Evolutionary conservation across 1,139 yeast genomes (phyloP).

Genomic region (Hemisphaericaspora lyxosophila): DNA sequence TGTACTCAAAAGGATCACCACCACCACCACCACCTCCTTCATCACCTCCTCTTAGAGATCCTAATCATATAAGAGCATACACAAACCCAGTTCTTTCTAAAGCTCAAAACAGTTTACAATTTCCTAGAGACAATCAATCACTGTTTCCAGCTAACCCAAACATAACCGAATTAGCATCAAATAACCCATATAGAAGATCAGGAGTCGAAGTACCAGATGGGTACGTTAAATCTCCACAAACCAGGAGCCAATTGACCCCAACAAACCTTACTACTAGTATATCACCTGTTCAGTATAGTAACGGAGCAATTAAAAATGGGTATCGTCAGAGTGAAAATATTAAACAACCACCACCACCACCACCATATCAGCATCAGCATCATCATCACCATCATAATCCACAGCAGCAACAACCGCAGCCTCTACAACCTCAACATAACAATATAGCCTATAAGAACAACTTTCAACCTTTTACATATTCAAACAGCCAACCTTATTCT

Average conservation of each 20-base stretch:
- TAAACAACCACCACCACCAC: slow-evolving; percentile 1
- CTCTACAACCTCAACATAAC: slow-evolving; percentile 4
- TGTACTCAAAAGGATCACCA: slow-evolving; percentile 1
- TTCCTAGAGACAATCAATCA: neutral
- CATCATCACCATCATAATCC: neutral
- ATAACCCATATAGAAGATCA: slow-evolving; percentile 1
- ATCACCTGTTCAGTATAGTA: too few relatives aligned
- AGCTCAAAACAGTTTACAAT: slow-evolving; percentile 3
- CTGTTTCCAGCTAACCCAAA: slow-evolving; percentile 4
- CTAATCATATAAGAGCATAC: neutral
- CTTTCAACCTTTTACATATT: slow-evolving; percentile 3
- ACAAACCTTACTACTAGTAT: too few relatives aligned
- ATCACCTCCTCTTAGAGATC: slow-evolving; percentile 4
- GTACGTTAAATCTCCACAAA: neutral
- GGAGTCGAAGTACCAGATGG: slow-evolving; percentile 8
- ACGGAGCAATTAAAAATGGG: neutral
- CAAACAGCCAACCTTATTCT: slow-evolving; percentile 6
- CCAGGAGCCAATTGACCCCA: neutral
- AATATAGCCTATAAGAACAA: slow-evolving; percentile 3
- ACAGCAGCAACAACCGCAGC: slow-evolving; percentile 1
- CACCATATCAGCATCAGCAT: neutral
- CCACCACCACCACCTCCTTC: slow-evolving; percentile 7
- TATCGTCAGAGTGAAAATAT: neutral
- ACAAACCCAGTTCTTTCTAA: neutral
- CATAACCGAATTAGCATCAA: neutral